phyloP scores from a whole-genome alignment of 208 protist genomes.

The Balamuthia mandrillaris region DNA sequence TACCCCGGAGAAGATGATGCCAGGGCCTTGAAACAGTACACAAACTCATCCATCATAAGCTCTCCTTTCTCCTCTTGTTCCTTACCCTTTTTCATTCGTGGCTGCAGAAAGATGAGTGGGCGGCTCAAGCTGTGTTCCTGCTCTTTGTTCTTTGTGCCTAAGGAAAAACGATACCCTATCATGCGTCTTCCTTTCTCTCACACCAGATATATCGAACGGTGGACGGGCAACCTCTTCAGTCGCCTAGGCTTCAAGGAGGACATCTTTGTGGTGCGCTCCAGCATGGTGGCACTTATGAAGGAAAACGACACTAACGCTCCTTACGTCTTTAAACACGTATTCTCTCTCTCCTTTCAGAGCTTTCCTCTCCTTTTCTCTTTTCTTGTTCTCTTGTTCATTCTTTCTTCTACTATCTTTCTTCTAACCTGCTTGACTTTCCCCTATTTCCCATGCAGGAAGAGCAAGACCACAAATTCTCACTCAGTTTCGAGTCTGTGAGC shows the following conservation, averaged over 20 bases:
- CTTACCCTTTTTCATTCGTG: background rate
- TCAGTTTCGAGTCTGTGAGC: background rate
- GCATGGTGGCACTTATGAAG: constrained; percentile 48
- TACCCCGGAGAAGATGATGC: too few relatives aligned
- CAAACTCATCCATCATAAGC: background rate
- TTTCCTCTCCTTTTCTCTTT: background rate
- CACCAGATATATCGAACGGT: background rate
- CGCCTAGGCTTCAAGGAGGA: background rate
- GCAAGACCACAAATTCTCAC: constrained; percentile 16
- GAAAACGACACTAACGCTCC: constrained; percentile 59
- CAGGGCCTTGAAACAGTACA: too few relatives aligned
- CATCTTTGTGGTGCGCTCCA: background rate
- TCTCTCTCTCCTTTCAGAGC: background rate
- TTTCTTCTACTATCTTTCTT: background rate
- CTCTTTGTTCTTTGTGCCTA: constrained; percentile 72
- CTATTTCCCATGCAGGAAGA: background rate
- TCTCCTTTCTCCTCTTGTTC: background rate
- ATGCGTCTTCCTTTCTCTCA: constrained; percentile 60
- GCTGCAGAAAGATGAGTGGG: constrained; percentile 49
- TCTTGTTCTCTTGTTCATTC: background rate
- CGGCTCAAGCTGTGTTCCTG: constrained; percentile 65
- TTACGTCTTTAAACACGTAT: constrained; percentile 49
- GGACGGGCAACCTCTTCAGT: background rate
- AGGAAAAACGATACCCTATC: constrained; percentile 59
- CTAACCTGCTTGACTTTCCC: background rate